These are phyloP conservation scores for Albizia julibrissin DNA, from an alignment of 306 rosid genomes.

Conservation along the genomic window DNA sequence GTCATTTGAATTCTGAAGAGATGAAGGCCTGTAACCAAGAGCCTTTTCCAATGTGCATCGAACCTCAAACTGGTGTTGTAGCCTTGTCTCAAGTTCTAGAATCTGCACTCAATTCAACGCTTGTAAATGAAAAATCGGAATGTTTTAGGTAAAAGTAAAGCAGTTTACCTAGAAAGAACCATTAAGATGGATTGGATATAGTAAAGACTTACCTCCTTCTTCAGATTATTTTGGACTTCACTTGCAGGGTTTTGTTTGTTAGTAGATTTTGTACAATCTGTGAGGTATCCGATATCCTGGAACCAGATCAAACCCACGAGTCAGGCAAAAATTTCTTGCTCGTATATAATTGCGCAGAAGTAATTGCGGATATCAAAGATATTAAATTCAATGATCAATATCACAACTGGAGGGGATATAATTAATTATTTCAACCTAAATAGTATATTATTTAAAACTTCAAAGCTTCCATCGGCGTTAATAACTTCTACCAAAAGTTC, in stretches of 20 bases:
- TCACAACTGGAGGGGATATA: conserved; percentile 22
- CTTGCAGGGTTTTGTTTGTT: conserved; percentile 53
- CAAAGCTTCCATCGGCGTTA: conserved; percentile 14
- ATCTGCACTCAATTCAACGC: conserved; percentile 52
- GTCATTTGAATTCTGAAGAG: conserved; percentile 49
- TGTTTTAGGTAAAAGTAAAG: too few relatives aligned
- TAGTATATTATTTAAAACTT: neutral
- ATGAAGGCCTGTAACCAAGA: conserved; percentile 64
- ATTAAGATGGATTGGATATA: neutral
- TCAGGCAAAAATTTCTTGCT: conserved; percentile 28
- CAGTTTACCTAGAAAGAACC: too few relatives aligned
- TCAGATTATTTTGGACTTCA: conserved; percentile 63
- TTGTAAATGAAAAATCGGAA: conserved; percentile 10
- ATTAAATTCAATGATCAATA: conserved; percentile 29
- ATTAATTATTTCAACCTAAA: conserved; percentile 20
- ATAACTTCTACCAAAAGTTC: conserved; percentile 1
- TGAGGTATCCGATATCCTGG: conserved; percentile 64
- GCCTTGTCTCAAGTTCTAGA: conserved; percentile 80
- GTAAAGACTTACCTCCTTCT: conserved; percentile 70
- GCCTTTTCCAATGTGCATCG: conserved; percentile 79
- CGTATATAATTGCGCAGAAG: conserved; percentile 2
- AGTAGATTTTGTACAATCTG: conserved; percentile 48
- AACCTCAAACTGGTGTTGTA: conserved; percentile 79
- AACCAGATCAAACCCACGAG: conserved; percentile 39
- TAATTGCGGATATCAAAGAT: conserved; percentile 29